Evolutionary conservation across 2,329 filamentous ascomycete genomes (phyloP), one percentile per base, ranked within the genome.

Genomic region (Neofusicoccum parvum): DNA sequence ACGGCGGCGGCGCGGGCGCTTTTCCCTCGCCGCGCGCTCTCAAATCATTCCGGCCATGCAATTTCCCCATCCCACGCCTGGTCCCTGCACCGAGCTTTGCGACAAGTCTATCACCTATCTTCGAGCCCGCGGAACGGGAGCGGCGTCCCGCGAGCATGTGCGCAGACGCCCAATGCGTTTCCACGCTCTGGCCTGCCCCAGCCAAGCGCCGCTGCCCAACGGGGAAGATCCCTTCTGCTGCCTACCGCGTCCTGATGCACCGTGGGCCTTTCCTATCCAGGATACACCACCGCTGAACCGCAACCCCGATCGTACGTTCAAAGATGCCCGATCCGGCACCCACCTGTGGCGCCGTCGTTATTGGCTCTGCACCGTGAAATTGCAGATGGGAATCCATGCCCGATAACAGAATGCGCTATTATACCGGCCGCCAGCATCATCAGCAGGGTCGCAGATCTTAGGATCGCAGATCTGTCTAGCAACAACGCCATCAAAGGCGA

Each of bases 321-420:
- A 15, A 27, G 17, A 23, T 48, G 37, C 56, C 56, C 56, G 56
- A 60, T 60, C 41, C 37, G 56, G 41, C 32, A 23, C 54, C 23
- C 23, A 34, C 39, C 39, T 34, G 39, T 32, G 32, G 43, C 56
- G 41, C 41, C 43, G 32, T 48, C 56, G 56, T 36, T 15, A 20
- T 14, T 37, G 27, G 43, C 27, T 34, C 56, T 59, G 6, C 15
- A 2, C 27, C 27, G 43, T 37, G 56, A 60, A 60, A 60, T 60
- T 60, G 32, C 41, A n/a, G 41, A 60, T 37, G 27, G 27, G n/a
- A 36, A 60, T 60, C 56, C 56, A 46, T 60, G 56, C 56, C 56
- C 56, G 41, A 60, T 48, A 60, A 5, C 41, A 48, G 39, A 32
- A 34, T 15, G 56, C 32, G 43, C n/a, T 60, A 36, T 60, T 36